Base-by-base conservation (phyloP, 495 filamentous ascomycete species). In the Talaromyces nanjingensis region DNA sequence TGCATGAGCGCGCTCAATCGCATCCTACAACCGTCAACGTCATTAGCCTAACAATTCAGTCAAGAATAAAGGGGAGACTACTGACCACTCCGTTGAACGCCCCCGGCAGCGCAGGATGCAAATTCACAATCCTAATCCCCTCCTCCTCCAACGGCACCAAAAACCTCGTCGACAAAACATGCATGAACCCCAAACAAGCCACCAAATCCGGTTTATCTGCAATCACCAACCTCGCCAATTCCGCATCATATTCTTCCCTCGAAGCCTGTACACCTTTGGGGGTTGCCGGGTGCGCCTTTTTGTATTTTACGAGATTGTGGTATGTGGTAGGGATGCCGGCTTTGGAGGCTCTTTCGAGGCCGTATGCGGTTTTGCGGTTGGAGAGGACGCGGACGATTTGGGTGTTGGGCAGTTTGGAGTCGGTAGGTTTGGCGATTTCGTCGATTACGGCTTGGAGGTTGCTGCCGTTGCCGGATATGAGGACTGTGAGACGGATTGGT, bases 361-460 rank as follows among this genome's bases (percentile, higher is more conserved):
- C 93, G 68, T 85, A 91, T 42, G 91, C 93, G 63, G 85, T 80
- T 72, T 88, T 88, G 64, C 88, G 85, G 79, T 97, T 97, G 54
- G 89, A 91, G 31, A 96, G 84, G 7, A 97, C 89, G 49, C 89
- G 87, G 33, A 89, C 73, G 66, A 97, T 90, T 33, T 76, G 79
- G 45, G 85, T 82, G 56, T 59, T 72, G 63, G 89, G 83, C 62
- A 91, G 82, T 7, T 74, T 68, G 22, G 76, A 74, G 18, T 79
- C 73, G 34, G 53, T 14, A 20, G 22, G 22, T 59, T 59, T 31
- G 56, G 27, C 73, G 55, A 83, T 77, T 56, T 89, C 87, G 74
- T 96, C 89, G 69, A 97, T 94, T 45, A 97, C 82, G 34, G 92
- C 92, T 79, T 96, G 92, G 25, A 98, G 86, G 71, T 97, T 97